Evolutionary conservation across 2,329 filamentous ascomycete species (phyloP).

Genomic region (Xylariaceae sp.): DNA sequence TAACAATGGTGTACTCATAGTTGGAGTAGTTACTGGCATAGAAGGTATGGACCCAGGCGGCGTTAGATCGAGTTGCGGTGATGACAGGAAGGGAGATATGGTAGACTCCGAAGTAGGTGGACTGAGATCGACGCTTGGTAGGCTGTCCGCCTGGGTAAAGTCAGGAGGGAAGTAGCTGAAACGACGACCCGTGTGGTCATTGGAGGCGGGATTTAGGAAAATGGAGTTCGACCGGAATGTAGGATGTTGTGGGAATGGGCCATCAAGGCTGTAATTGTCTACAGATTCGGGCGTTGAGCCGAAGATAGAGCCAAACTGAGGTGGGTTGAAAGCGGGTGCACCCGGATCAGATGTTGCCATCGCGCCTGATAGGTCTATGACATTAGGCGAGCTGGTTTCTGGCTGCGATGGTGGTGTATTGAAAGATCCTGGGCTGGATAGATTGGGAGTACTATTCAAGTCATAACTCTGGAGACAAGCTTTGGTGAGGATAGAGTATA

Average conservation of each 20-base stretch:
- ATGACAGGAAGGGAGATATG: slow-evolving; percentile 40
- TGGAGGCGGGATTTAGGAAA: slow-evolving; percentile 64
- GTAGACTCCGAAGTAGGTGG: slow-evolving; percentile 41
- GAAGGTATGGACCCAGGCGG: slow-evolving; percentile 40
- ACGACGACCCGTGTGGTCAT: slow-evolving; percentile 60
- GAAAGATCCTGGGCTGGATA: slow-evolving; percentile 45
- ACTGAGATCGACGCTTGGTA: slow-evolving; percentile 39
- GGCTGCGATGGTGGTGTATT: slow-evolving; percentile 56
- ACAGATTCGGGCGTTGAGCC: slow-evolving; percentile 62
- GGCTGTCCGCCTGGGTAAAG: slow-evolving; percentile 46
- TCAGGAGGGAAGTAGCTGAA: slow-evolving; percentile 72
- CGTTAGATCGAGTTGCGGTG: slow-evolving; percentile 38
- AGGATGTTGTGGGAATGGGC: slow-evolving; percentile 54
- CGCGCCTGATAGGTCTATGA: slow-evolving; percentile 48
- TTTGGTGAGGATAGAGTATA: slow-evolving; percentile 85
- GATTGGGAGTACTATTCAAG: slow-evolving; percentile 52
- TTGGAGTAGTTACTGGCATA: slow-evolving; percentile 32
- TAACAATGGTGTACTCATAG: slow-evolving; percentile 38
- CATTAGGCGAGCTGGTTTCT: slow-evolving; percentile 55
- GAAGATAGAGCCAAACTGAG: slow-evolving; percentile 66
- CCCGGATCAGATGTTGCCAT: slow-evolving; percentile 45
- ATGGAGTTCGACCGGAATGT: slow-evolving; percentile 72
- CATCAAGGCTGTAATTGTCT: slow-evolving; percentile 53
- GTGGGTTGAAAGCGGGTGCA: slow-evolving; percentile 53
- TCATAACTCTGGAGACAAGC: slow-evolving; percentile 91